Base-by-base conservation (phyloP, 768 basidiomycete genomes). In the Suillus brevipes region DNA sequence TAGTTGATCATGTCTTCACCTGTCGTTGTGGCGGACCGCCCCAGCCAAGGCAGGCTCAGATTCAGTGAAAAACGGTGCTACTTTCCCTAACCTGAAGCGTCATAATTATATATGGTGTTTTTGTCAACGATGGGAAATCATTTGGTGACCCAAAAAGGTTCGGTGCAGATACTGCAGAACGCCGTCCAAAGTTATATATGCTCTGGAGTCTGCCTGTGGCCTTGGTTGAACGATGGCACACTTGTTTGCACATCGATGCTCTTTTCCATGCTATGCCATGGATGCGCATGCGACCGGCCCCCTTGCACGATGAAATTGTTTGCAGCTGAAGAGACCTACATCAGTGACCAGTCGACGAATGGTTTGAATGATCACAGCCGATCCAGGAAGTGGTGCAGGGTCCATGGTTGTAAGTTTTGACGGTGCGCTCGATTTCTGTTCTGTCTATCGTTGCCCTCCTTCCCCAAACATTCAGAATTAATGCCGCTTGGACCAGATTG, bases 401-500 rank as follows among this genome's bases (percentile, higher is more conserved):
- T 64, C 65, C 60, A 52, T 49, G 4, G 31, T 8, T n/a, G 58
- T 64, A 31, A 65, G 47, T 34, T 63, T 62, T 28, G 65, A 63
- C 47, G 64, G 57, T 4, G 18, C 8, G 23, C 56, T 67, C 18
- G 16, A 60, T 43, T 59, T 45, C 37, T 49, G 28, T 10, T 62
- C 57, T 5, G 38, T 57, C 18, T 67, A 62, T 43, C 64, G 61
- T 38, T 61, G 61, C 12, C 28, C 50, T n/a, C 67, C 67, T 6
- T 25, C 50, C 23, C 31, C 62, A 14, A 55, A 66, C n/a, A 47
- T n/a, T 47, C 45, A n/a, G 9, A 25, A 66, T 68, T 8, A 63
- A 64, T 47, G 61, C 40, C 14, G 66, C 67, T 38, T 64, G 67
- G 66, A 34, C 53, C 37, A 50, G 61, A 31, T 58, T 66, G 5